These are phyloP conservation scores for Laguncularia racemosa DNA, from an alignment of 345 rosid genomes.

Conservation along the genomic window DNA sequence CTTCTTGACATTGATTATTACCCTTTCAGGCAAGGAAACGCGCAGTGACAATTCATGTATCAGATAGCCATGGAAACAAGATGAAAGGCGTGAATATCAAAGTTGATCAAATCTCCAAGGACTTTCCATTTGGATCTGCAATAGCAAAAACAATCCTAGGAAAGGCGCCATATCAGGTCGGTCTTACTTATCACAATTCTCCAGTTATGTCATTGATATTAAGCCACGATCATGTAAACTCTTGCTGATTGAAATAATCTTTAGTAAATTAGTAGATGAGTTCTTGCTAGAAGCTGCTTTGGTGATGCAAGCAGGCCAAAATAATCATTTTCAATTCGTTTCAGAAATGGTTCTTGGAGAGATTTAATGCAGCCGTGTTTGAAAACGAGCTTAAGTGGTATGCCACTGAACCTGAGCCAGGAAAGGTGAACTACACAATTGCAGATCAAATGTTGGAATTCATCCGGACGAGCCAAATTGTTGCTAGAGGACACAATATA, in stretches of 20 bases:
- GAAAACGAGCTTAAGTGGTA: slow-evolving; percentile 94
- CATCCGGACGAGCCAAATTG: slow-evolving; percentile 43
- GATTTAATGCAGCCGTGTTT: slow-evolving; percentile 83
- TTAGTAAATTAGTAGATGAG: no score
- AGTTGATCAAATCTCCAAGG: slow-evolving; percentile 56
- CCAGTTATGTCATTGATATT: no score
- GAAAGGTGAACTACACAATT: slow-evolving; percentile 50
- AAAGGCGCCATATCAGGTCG: slow-evolving; percentile 63
- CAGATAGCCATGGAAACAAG: slow-evolving; percentile 44
- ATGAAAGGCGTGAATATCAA: slow-evolving; percentile 45
- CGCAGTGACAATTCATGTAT: slow-evolving; percentile 54
- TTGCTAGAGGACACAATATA: slow-evolving; percentile 79
- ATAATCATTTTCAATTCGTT: neutral
- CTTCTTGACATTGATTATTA: neutral
- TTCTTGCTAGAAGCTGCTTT: no score
- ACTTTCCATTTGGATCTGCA: slow-evolving; percentile 80
- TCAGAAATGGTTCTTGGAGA: slow-evolving; percentile 69
- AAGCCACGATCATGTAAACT: no score
- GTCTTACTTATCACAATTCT: no score
- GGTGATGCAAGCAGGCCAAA: no score
- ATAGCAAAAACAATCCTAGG: slow-evolving; percentile 66
- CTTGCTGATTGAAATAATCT: no score
- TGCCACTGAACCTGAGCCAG: slow-evolving; percentile 70
- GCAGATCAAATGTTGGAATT: slow-evolving; percentile 60
- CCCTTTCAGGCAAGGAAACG: slow-evolving; percentile 58